A percentile compares a stretch with the other conserved stretches of the same genome.
These are phyloP conservation scores for Metarhizium brunneum DNA, from an alignment of 2,329 filamentous ascomycete genomes.

Conservation along the genomic window DNA sequence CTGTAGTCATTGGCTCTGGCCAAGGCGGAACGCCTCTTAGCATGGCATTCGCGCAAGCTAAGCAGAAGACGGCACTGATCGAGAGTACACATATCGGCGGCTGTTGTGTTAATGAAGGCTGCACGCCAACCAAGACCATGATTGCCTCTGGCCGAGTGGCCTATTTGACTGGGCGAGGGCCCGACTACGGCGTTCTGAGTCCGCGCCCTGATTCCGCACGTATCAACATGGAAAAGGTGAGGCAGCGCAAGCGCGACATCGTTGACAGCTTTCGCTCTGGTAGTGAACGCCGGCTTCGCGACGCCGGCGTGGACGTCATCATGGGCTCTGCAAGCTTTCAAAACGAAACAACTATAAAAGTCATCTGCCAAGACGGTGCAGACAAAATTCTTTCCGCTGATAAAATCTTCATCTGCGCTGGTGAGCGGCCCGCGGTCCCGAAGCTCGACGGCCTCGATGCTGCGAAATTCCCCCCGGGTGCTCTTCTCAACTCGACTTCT, in stretches of 20 bases:
- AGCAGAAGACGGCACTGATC: constrained; percentile 34
- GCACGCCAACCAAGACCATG: constrained; percentile 49
- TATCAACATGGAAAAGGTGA: constrained; percentile 38
- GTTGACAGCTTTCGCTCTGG: constrained; percentile 39
- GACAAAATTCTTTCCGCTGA: constrained; percentile 26
- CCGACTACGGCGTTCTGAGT: constrained; percentile 35
- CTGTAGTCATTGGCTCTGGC: constrained; percentile 42
- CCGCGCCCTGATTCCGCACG: constrained; percentile 12
- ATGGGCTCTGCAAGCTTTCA: constrained; percentile 35
- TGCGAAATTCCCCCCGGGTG: constrained; percentile 1
- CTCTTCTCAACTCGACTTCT: constrained; percentile 35
- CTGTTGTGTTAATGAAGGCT: constrained; percentile 45
- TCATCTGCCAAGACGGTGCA: constrained; percentile 20
- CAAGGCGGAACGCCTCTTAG: constrained; percentile 42
- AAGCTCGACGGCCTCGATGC: constrained; percentile 24
- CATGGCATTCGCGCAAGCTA: constrained; percentile 33
- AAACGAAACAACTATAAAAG: constrained; percentile 26
- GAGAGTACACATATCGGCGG: constrained; percentile 42
- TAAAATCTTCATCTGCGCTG: constrained; percentile 36
- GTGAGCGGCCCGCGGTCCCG: constrained; percentile 31
- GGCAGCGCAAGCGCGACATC: constrained; percentile 44
- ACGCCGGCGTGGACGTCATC: constrained; percentile 33
- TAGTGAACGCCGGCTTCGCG: constrained; percentile 30
- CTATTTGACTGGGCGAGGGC: constrained; percentile 30
- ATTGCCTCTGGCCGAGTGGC: constrained; percentile 42